Base-by-base conservation (phyloP, 805 yeast genomes). In the Pichia deserticola region DNA sequence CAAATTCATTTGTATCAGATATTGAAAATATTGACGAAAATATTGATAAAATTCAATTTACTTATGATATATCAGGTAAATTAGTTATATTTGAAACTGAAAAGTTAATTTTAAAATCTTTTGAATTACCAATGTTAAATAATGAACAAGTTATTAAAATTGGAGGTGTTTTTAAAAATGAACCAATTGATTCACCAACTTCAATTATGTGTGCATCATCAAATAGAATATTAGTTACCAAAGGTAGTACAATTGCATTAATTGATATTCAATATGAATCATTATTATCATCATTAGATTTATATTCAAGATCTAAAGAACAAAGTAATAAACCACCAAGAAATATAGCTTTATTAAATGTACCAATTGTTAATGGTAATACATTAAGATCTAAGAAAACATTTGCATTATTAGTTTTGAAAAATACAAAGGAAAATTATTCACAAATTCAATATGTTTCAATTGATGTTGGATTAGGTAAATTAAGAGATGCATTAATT, bases 401-500 rank as follows among this genome's bases (percentile, higher is more conserved):
- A 1, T 67, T 69, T 60, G 74, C 72, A 10, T 58, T 76, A 47
- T 70, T 67, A 50, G 63, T 75, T 44, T 63, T 72, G 47, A 66
- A 66, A 47, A 72, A 72, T 49, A 59, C 62, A 10, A 73, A 70
- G 51, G 74, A 75, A 51, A 74, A 75, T 46, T 67, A 67, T 42
- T 68, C 73, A 36, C 65, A 70, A 40, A 62, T 78, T 48, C 71
- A 74, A 53, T 64, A 75, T 48, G 63, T 76, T 48, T 71, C 73
- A 45, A 64, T 83, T 37, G 78, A 82, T 52, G 78, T 81, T 36
- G 95, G 93, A 5, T 67, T 77, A 36, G 86, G 87, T 57, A 78
- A 77, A 45, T 70, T 87, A 51, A 76, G 79, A 51, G 89, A 86
- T 57, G 79, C 86, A 11, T 62, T 87, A 32, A 90, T 90, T 30